A percentile compares a stretch with the other conserved stretches of the same genome.
Conservation (phyloP, 2,329 filamentous ascomycete genomes). For the Talaromyces albobiverticillius region DNA sequence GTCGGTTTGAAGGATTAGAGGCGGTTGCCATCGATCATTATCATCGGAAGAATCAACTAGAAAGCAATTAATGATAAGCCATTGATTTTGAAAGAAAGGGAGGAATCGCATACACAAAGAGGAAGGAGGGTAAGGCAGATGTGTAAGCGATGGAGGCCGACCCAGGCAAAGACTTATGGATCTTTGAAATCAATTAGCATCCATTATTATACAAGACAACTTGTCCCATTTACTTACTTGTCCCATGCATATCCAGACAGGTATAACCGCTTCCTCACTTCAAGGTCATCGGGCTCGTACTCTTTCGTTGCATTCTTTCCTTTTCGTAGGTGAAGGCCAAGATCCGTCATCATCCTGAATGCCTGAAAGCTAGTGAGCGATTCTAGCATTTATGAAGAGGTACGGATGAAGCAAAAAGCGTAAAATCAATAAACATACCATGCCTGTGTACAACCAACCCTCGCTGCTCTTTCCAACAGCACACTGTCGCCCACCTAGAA, state of each 20-base stretch:
- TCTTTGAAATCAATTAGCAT: background rate
- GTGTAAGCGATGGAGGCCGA: slow-evolving; percentile 18
- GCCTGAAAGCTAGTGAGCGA: slow-evolving; percentile 7
- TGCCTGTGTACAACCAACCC: slow-evolving; percentile 23
- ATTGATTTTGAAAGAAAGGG: background rate
- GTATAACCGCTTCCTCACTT: slow-evolving; percentile 19
- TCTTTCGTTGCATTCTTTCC: slow-evolving; percentile 14
- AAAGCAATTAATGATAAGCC: background rate
- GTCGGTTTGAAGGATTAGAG: slow-evolving; percentile 9
- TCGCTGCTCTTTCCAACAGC: slow-evolving; percentile 20
- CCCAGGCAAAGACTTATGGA: slow-evolving; percentile 21
- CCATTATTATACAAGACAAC: no score
- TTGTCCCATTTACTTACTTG: slow-evolving; percentile 11
- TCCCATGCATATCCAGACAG: slow-evolving; percentile 21
- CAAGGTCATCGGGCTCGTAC: slow-evolving; percentile 18
- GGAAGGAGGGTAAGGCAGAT: slow-evolving; percentile 13
- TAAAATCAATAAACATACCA: slow-evolving; percentile 15
- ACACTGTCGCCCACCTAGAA: slow-evolving; percentile 21
- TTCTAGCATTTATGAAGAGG: background rate
- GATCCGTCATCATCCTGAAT: slow-evolving; percentile 21
- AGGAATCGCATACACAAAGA: slow-evolving; percentile 4
- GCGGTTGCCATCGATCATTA: slow-evolving; percentile 16
- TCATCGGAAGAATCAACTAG: slow-evolving; percentile 16
- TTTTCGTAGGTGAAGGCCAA: slow-evolving; percentile 19
- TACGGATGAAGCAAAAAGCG: background rate